phyloP scores from a whole-genome alignment of 73 alveolate species.

The Blepharisma stoltei region DNA sequence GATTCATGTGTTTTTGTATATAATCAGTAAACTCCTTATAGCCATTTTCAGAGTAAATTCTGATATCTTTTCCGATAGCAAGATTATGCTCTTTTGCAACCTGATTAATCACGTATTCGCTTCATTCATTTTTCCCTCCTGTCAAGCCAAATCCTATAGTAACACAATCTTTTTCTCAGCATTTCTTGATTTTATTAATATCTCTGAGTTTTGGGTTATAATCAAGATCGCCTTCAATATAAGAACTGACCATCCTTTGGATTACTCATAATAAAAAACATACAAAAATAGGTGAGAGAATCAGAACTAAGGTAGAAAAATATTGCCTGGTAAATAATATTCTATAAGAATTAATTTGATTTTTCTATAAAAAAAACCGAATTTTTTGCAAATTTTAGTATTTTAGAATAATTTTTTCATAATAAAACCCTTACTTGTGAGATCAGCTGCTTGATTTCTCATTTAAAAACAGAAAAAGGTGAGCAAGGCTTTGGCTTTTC shows the following conservation, averaged over 20 bases:
- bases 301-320: too few species aligned
- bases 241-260: background rate
- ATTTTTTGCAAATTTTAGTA: too few species aligned
- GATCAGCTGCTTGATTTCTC: too few species aligned
- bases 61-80: conserved; percentile 46
- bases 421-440: too few species aligned
- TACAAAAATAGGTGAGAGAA: too few species aligned
- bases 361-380: too few species aligned
- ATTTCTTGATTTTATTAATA: background rate
- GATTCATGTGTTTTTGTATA: background rate
- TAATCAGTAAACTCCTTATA: background rate
- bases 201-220: background rate
- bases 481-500: too few species aligned
- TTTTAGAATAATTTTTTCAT: too few species aligned
- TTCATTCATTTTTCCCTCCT: conserved; percentile 46
- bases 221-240: background rate
- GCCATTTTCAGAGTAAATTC: conserved; percentile 36
- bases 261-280: background rate
- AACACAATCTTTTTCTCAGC: conserved; percentile 42
- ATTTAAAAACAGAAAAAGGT: too few species aligned
- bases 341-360: too few species aligned
- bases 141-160: conserved; percentile 69
- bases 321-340: too few species aligned
- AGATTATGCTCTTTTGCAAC: conserved; percentile 40
- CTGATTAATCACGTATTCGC: conserved; percentile 43